Conservation (phyloP, 495 filamentous ascomycete species). For the Clavariopsis aquatica region DNA sequence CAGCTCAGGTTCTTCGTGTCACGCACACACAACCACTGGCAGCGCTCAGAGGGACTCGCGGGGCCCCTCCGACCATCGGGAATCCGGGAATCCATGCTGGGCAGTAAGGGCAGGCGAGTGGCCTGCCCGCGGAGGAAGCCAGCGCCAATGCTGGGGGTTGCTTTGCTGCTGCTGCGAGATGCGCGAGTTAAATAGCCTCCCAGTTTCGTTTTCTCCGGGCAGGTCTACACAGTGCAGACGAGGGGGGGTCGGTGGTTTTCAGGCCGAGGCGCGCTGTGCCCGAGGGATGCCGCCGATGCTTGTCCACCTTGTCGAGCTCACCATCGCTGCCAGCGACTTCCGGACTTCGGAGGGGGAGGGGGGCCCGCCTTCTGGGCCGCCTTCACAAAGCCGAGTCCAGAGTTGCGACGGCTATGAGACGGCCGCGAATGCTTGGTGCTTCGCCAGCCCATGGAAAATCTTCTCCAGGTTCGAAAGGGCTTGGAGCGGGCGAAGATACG, state of each 20-base stretch:
- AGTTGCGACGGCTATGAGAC: conserved; percentile 20
- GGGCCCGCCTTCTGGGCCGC: neutral
- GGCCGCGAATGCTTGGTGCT: neutral
- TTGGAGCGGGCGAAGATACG: neutral
- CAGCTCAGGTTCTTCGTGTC: conserved; percentile 16
- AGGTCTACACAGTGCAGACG: neutral
- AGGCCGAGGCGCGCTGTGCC: neutral
- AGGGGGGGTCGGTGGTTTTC: neutral
- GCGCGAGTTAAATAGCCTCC: neutral
- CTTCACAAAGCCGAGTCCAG: neutral
- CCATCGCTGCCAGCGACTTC: neutral
- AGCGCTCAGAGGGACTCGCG: neutral
- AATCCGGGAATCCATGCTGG: conserved; percentile 2
- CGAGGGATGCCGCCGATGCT: conserved; percentile 10
- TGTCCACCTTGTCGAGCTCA: conserved; percentile 9
- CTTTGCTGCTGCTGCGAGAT: neutral
- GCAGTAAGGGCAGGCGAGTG: conserved; percentile 6
- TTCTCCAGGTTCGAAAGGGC: neutral
- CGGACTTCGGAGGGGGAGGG: conserved; percentile 26
- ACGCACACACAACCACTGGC: conserved; percentile 1
- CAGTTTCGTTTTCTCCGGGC: neutral
- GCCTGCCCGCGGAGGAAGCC: neutral
- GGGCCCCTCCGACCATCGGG: conserved; percentile 17
- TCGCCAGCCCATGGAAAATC: neutral
- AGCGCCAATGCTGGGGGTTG: neutral